A percentile compares a stretch with the other conserved stretches of the same genome.
These are phyloP conservation scores for Guyanaporus albipodus DNA, from an alignment of 768 basidiomycete genomes.

Conservation along the genomic window DNA sequence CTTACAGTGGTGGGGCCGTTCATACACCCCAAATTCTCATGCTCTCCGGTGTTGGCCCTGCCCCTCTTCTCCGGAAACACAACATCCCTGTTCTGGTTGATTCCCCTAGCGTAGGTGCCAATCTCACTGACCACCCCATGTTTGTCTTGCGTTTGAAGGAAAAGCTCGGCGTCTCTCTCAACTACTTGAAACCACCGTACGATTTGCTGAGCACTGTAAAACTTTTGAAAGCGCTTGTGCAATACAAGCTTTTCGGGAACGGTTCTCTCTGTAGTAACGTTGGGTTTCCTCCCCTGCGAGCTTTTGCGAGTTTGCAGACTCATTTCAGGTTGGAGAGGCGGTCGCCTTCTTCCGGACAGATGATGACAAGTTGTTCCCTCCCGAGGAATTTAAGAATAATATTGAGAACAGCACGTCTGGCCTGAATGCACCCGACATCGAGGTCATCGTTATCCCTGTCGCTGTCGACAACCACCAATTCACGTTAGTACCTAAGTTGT, in stretches of 20 bases:
- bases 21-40: slow-evolving; percentile 67
- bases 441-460: slow-evolving; percentile 20
- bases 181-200: slow-evolving; percentile 34
- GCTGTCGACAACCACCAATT: neutral
- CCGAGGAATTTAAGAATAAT: slow-evolving; percentile 22
- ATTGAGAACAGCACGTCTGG: slow-evolving; percentile 31
- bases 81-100: slow-evolving; percentile 56
- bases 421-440: slow-evolving; percentile 29
- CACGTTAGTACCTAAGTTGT: neutral
- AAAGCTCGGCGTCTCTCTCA: slow-evolving; percentile 41
- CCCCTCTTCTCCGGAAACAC: slow-evolving; percentile 47
- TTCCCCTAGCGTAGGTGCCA: slow-evolving; percentile 68
- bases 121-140: slow-evolving; percentile 67
- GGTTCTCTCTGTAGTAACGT: slow-evolving; percentile 58
- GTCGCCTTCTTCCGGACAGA: slow-evolving; percentile 33
- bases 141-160: slow-evolving; percentile 52
- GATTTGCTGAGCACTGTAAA: slow-evolving; percentile 19
- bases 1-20: slow-evolving; percentile 52
- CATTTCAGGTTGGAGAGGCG: slow-evolving; percentile 24
- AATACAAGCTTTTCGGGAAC: slow-evolving; percentile 42
- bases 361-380: slow-evolving; percentile 30
- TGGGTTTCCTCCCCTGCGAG: neutral
- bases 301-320: neutral
- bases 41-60: slow-evolving; percentile 78
- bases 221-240: slow-evolving; percentile 31